Conservation (phyloP, 2,329 filamentous ascomycete genomes). For the Colletotrichum sp. region DNA sequence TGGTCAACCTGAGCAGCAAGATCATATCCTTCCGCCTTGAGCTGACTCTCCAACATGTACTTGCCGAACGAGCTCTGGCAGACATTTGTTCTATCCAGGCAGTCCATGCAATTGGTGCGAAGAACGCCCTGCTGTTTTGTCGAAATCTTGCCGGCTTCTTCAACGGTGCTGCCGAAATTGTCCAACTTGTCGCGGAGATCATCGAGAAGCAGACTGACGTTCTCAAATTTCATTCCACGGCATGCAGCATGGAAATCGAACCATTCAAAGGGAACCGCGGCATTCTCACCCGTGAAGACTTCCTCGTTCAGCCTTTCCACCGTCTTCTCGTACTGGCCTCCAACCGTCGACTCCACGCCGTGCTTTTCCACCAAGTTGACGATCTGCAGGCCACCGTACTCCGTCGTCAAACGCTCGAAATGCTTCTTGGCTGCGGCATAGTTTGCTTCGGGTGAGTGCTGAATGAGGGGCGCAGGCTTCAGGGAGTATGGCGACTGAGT, state of each 20-base stretch:
- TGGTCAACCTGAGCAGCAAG: constrained; percentile 79
- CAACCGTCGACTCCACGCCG: constrained; percentile 80
- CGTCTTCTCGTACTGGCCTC: constrained; percentile 75
- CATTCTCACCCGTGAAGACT: constrained; percentile 44
- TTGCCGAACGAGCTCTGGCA: constrained; percentile 91
- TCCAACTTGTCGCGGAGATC: constrained; percentile 72
- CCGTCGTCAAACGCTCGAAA: constrained; percentile 70
- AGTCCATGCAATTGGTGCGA: constrained; percentile 99
- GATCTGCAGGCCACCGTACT: constrained; percentile 79
- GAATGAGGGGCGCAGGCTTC: constrained; percentile 82
- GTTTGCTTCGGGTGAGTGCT: constrained; percentile 82
- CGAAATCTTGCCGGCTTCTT: constrained; percentile 46
- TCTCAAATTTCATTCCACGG: constrained; percentile 97
- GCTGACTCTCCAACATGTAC: constrained; percentile 79
- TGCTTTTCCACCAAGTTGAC: constrained; percentile 90
- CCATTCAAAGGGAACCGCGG: constrained; percentile 80
- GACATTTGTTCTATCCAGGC: constrained; percentile 93
- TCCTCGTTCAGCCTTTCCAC: constrained; percentile 71
- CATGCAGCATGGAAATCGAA: constrained; percentile 96
- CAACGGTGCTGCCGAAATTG: constrained; percentile 73
- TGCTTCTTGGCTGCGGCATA: constrained; percentile 79
- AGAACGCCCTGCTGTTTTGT: constrained; percentile 74
- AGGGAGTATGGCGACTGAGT: constrained; percentile 93
- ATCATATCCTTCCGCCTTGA: constrained; percentile 76
- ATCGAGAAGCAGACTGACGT: constrained; percentile 81